Conservation (phyloP, 768 basidiomycete genomes). For the Lepiota brunneoincarnata region DNA sequence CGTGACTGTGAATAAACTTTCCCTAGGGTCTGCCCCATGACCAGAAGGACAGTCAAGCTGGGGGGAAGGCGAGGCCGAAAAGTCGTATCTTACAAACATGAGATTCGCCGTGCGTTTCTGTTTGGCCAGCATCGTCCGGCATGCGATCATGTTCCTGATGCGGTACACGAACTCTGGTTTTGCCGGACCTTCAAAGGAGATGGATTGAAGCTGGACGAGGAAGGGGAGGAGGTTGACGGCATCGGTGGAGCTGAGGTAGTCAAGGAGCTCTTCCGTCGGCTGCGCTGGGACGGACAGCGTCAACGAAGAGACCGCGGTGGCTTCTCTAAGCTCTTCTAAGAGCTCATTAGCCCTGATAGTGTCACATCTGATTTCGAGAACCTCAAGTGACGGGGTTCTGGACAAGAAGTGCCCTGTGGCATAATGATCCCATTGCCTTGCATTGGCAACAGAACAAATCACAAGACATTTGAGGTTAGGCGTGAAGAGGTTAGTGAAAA, state of each 20-base stretch:
- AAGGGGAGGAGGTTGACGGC: conserved; percentile 9
- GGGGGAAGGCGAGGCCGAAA: conserved; percentile 4
- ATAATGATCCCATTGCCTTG: conserved; percentile 14
- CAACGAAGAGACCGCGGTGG: conserved; percentile 1
- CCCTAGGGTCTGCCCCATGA: neutral
- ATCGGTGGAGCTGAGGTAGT: conserved; percentile 10
- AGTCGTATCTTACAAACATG: conserved; percentile 8
- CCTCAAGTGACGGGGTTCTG: conserved; percentile 7
- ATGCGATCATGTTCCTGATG: conserved; percentile 8
- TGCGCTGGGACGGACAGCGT: conserved; percentile 5
- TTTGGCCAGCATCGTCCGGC: conserved; percentile 6
- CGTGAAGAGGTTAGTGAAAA: conserved; percentile 5
- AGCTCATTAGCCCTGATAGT: conserved; percentile 9
- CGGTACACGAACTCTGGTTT: conserved; percentile 12
- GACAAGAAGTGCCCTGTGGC: conserved; percentile 11
- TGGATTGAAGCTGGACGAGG: conserved; percentile 4
- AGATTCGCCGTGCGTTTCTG: conserved; percentile 6
- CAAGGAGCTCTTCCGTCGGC: conserved; percentile 10
- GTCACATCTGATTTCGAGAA: conserved; percentile 10
- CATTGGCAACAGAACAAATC: conserved; percentile 7
- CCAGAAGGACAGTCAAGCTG: conserved; percentile 6
- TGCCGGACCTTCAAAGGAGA: conserved; percentile 8
- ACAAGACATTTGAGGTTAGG: conserved; percentile 7
- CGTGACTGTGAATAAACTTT: conserved; percentile 5
- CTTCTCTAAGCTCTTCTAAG: conserved; percentile 8